Evolutionary conservation across 768 basidiomycete genomes (phyloP).

Genomic region (Termitomyces titanicus): DNA sequence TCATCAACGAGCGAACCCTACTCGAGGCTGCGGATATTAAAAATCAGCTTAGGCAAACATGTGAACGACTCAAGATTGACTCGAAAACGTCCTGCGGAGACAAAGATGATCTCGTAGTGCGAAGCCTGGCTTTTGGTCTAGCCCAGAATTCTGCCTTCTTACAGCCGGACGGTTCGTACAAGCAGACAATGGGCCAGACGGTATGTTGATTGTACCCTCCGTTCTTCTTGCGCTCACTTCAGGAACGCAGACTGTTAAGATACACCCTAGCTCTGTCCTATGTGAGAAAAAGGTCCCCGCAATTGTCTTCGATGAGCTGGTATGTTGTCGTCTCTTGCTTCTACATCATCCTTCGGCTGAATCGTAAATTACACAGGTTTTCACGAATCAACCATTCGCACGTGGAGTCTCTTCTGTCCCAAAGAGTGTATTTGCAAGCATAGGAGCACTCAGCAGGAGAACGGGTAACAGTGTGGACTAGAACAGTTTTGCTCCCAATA

Average conservation of each 20-base stretch:
- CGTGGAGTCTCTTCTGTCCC: conserved; percentile 86
- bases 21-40: conserved; percentile 75
- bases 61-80: conserved; percentile 58
- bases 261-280: conserved; percentile 86
- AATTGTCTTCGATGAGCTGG: conserved; percentile 93
- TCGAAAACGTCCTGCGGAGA: conserved; percentile 56
- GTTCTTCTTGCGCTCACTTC: not conserved
- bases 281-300: conserved; percentile 79
- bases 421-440: conserved; percentile 40
- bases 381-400: conserved; percentile 84
- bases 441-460: conserved; percentile 30
- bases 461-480: conserved; percentile 5
- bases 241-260: conserved; percentile 61
- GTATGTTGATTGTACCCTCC: conserved; percentile 31
- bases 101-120: conserved; percentile 64
- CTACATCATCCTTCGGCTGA: not conserved
- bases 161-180: conserved; percentile 86
- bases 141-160: conserved; percentile 81
- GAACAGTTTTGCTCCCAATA: not conserved
- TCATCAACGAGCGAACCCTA: conserved; percentile 78
- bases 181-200: conserved; percentile 69
- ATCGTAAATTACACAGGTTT: conserved; percentile 43
- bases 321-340: conserved; percentile 32
- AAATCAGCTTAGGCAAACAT: conserved; percentile 71
- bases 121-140: conserved; percentile 71